Evolutionary conservation across 306 rosid genomes (phyloP).

Genomic region (Cucumis melo): DNA sequence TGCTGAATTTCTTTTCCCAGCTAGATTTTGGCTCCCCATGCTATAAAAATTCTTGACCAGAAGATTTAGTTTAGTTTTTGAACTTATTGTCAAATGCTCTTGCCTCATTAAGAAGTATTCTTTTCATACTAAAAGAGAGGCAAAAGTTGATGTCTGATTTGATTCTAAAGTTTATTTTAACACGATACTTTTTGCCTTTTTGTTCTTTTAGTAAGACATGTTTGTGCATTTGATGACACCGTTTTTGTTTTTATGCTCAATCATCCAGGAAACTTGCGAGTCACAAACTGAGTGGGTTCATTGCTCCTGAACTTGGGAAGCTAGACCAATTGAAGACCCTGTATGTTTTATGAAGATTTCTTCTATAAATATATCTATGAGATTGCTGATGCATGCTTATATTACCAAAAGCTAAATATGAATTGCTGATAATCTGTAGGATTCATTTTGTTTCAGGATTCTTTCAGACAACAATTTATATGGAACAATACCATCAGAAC

Average conservation of each 20-base stretch:
- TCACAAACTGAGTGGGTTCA: slow-evolving; percentile 64
- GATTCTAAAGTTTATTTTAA: not conserved
- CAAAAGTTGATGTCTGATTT: not conserved
- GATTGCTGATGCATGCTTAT: not conserved
- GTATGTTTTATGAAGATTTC: slow-evolving; percentile 33
- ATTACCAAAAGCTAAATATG: not conserved
- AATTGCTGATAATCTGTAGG: slow-evolving; percentile 12
- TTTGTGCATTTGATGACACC: slow-evolving; percentile 10
- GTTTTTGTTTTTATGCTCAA: slow-evolving; percentile 19
- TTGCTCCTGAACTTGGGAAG: slow-evolving; percentile 84
- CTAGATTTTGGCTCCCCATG: not conserved
- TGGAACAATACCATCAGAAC: slow-evolving; percentile 78
- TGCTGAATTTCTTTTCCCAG: not conserved
- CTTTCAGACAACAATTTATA: slow-evolving; percentile 71
- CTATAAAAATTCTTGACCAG: not conserved
- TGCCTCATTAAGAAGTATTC: not conserved
- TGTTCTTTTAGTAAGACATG: not conserved
- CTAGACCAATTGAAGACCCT: slow-evolving; percentile 62
- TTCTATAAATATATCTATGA: not conserved
- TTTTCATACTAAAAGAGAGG: not conserved
- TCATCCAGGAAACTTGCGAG: slow-evolving; percentile 53
- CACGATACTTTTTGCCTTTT: not conserved
- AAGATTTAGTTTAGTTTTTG: not conserved
- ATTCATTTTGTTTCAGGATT: slow-evolving; percentile 37
- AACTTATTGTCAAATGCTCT: not conserved